Base-by-base conservation (phyloP, 805 yeast species). In the Starmera pachycereana region DNA sequence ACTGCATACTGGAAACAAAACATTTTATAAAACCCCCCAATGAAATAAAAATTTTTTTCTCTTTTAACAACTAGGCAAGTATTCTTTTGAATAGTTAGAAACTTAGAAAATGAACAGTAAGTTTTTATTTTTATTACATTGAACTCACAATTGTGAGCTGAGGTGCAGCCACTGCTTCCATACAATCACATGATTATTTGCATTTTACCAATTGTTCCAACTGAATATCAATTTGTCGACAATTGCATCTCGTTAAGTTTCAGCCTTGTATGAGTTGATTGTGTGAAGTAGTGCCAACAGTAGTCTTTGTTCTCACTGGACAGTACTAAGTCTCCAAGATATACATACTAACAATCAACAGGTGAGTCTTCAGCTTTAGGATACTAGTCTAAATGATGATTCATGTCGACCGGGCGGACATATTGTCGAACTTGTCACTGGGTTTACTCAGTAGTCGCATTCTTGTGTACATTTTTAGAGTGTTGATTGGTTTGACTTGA, bases 221-320 rank as follows among this genome's bases (percentile, higher is more conserved):
- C 77, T 68, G 77, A 71, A 70, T 65, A 50, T 44, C 58, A 58
- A 58, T 41, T 49, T 66, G 76, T 70, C 62, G 76, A 71, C 76
- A 69, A 68, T 58, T 51, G 71, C 70, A 61, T 54, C 44, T 70
- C 74, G 75, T 71, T 71, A 71, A 71, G 76, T 71, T 71, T 71
- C 76, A 71, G 76, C 76, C 76, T 71, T 71, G 76, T 71, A 71
- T 71, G 76, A 71, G 74, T 62, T 34, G 18, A 36, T 13, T 10
- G 16, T 33, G 6, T n/a, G 13, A 9, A 33, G 6, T 18, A 5
- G 25, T 11, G 12, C 6, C 29, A 34, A 31, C 9, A 22, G 27
- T 22, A 22, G 33, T 19, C n/a, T n/a, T n/a, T n/a, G n/a, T n/a
- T n/a, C n/a, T n/a, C n/a, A n/a, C n/a, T n/a, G n/a, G n/a, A n/a